A percentile compares a stretch with the other conserved stretches of the same genome.
Evolutionary conservation across 352 stramenopile genomes (phyloP).

Genomic region (Phytophthora hybrid): DNA sequence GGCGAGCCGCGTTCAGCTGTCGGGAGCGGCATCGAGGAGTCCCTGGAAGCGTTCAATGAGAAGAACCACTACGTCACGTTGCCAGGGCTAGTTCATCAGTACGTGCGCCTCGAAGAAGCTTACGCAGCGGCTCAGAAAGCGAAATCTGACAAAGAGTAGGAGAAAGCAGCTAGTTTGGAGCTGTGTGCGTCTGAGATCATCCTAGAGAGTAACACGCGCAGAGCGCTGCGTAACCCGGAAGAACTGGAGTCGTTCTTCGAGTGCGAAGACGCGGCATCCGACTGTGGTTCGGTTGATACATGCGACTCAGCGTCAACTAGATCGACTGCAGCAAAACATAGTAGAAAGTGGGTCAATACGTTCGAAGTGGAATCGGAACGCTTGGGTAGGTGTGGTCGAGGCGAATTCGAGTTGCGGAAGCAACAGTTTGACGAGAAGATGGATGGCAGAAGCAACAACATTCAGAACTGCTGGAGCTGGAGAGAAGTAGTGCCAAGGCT

Average conservation of each 20-base stretch:
- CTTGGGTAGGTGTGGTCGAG: not conserved
- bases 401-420: not conserved
- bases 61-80: slow-evolving; percentile 1
- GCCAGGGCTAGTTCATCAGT: not conserved
- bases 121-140: not conserved
- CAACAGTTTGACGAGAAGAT: not conserved
- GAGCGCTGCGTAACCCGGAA: not conserved
- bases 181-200: not conserved
- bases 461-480: not conserved
- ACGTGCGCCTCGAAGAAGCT: not conserved
- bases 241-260: not conserved
- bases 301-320: not conserved
- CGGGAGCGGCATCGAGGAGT: slow-evolving; percentile 1
- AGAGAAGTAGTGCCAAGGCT: not conserved
- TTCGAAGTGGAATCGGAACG: not conserved
- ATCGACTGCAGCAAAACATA: not conserved
- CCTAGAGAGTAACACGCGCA: not conserved
- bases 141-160: not conserved
- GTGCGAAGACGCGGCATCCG: not conserved
- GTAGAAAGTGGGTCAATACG: not conserved
- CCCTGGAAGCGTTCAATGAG: not conserved
- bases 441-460: slow-evolving; percentile 1
- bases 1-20: not conserved
- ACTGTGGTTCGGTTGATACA: not conserved
- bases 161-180: not conserved